Evolutionary conservation across 2,329 filamentous ascomycete genomes (phyloP), one percentile per base, ranked within the genome.

Genomic region (Penicillium sp.): DNA sequence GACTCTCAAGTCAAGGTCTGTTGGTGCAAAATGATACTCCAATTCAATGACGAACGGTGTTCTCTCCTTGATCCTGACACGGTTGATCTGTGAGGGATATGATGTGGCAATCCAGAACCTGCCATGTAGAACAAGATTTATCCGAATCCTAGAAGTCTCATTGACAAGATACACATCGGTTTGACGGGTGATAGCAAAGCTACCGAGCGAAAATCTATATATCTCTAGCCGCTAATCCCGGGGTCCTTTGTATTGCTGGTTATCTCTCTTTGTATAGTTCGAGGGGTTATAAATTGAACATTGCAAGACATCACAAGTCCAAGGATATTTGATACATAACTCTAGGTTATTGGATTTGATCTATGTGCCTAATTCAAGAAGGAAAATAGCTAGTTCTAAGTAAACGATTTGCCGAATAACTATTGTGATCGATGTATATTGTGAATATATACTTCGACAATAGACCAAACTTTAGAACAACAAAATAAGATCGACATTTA

Each of bases 11-110:
- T 48, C 32, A 34, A 34, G 32, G 11, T 13, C 57, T 57, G 43
- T 56, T 50, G 50, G 49, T 59, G 62, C 58, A 55, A 60, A 65
- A 65, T 65, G 62, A 65, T 64, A 65, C 62, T 65, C 61, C 60
- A 48, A 56, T 62, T 64, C 54, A 51, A 60, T 55, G 51, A 60
- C 51, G 51, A 47, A 41, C 23, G 7, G 34, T 55, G 10, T 26
- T 50, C 38, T 30, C 38, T 42, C 23, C n/a, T 58, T 18, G 32
- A 32, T 32, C 18, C 34, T 29, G 42, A 39, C 40, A 13, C n/a
- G 14, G 13, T 30, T 3, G 11, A 16, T 46, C 7, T 10, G 23
- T 43, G 35, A 16, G 29, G 27, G 30, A 47, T 18, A 34, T 32
- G 7, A 19, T 49, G 14, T 6, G 34, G 11, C 23, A 26, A 32